Evolutionary conservation across 2,329 filamentous ascomycete species (phyloP).

Genomic region (Cordyceps militaris): DNA sequence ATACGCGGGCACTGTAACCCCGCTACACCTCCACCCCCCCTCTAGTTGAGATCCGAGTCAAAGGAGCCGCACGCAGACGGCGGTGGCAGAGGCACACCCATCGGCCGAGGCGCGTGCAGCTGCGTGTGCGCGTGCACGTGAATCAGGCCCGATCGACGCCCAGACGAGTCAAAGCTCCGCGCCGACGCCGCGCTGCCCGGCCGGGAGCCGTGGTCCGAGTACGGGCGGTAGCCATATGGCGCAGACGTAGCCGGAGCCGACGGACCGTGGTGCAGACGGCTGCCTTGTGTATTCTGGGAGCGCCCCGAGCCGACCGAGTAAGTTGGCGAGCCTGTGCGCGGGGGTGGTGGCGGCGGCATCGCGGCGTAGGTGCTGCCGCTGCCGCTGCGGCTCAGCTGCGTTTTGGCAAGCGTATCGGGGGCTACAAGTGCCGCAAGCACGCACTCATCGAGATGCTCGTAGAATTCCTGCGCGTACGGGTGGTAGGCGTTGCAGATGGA

Average conservation of each 20-base stretch:
- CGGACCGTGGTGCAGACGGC: not conserved
- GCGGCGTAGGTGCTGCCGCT: not conserved
- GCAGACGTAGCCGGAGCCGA: not conserved
- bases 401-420: not conserved
- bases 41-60: constrained; percentile 8
- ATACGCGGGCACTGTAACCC: not conserved
- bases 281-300: not conserved
- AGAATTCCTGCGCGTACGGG: constrained; percentile 86
- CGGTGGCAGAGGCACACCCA: constrained; percentile 5
- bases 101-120: constrained; percentile 9
- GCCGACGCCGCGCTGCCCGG: constrained; percentile 2
- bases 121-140: constrained; percentile 11
- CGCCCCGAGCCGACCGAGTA: constrained; percentile 1
- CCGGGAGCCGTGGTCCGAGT: constrained; percentile 2
- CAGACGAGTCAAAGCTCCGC: constrained; percentile 6
- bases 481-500: constrained; percentile 81
- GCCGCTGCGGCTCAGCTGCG: not conserved
- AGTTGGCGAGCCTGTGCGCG: not conserved
- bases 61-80: constrained; percentile 9
- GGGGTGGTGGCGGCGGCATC: constrained; percentile 7
- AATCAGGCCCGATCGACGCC: constrained; percentile 2
- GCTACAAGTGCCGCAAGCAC: constrained; percentile 54
- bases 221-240: constrained; percentile 1
- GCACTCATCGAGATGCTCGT: constrained; percentile 79
- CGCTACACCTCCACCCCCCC: not conserved